Percentiles rank a stretch among this genome's conserved stretches.
Evolutionary conservation across 495 filamentous ascomycete genomes (phyloP).

Genomic region (Neurospora africana): DNA sequence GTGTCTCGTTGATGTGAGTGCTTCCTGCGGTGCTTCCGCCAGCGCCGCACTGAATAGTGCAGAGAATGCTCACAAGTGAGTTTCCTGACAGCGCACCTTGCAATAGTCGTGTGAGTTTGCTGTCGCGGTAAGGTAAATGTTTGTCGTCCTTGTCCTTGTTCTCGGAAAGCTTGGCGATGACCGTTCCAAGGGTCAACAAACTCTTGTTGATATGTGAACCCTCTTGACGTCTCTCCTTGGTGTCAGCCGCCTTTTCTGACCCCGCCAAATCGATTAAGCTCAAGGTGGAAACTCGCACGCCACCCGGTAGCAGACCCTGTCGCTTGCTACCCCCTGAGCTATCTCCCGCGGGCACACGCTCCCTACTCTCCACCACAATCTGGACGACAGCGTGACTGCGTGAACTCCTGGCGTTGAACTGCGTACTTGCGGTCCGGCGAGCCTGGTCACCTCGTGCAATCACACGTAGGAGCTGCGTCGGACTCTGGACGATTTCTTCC

Average conservation of each 20-base stretch:
- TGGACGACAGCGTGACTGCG: conserved; percentile 97
- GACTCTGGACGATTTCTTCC: conserved; percentile 97
- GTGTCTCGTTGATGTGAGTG: conserved; percentile 71
- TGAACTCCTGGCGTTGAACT: conserved; percentile 92
- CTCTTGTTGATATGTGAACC: conserved; percentile 98
- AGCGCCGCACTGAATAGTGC: conserved; percentile 76
- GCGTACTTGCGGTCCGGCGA: conserved; percentile 79
- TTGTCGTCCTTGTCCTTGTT: conserved; percentile 81
- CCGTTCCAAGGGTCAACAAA: conserved; percentile 85
- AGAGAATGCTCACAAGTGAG: conserved; percentile 92
- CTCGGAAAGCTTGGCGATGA: conserved; percentile 77
- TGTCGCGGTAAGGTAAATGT: conserved; percentile 92
- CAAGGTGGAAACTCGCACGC: conserved; percentile 88
- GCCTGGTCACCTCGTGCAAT: conserved; percentile 92
- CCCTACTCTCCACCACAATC: conserved; percentile 94
- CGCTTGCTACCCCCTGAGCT: conserved; percentile 43
- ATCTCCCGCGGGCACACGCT: conserved; percentile 57
- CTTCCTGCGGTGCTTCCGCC: conserved; percentile 51
- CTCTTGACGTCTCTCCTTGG: conserved; percentile 87
- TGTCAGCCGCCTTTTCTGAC: conserved; percentile 90
- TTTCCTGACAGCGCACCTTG: conserved; percentile 90
- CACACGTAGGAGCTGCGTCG: conserved; percentile 86
- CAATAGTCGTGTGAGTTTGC: conserved; percentile 86
- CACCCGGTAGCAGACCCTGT: conserved; percentile 69
- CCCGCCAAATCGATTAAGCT: conserved; percentile 95